phyloP scores from a whole-genome alignment of 371 early-diverging fungal genomes.

The Mortierella sp. region DNA sequence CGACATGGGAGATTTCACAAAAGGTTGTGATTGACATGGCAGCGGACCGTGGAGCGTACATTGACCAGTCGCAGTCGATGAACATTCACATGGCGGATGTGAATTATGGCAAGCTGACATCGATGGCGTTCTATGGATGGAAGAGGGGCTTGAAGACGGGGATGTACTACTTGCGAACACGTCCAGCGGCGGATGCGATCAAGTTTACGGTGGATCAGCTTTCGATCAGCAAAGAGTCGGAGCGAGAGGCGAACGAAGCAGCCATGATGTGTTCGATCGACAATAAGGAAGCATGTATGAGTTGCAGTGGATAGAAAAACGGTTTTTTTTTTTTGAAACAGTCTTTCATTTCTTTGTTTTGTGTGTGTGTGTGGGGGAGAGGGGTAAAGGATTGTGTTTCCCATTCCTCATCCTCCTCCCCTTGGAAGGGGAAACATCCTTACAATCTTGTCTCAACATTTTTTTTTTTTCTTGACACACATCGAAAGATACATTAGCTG shows the following conservation, averaged over 20 bases:
- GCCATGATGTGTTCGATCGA: slow-evolving; percentile 86
- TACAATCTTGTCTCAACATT: too few relatives aligned
- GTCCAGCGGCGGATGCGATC: slow-evolving; percentile 98
- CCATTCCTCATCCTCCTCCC: too few relatives aligned
- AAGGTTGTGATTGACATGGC: slow-evolving; percentile 85
- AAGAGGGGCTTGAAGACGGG: slow-evolving; percentile 99
- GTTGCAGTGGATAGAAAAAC: slow-evolving; percentile 85
- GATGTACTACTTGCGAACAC: slow-evolving; percentile 99
- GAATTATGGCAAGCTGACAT: slow-evolving; percentile 81
- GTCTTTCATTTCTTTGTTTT: too few relatives aligned
- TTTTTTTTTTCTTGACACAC: too few relatives aligned
- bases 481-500: too few relatives aligned
- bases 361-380: too few relatives aligned
- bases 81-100: slow-evolving; percentile 88
- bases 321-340: too few relatives aligned
- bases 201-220: slow-evolving; percentile 86
- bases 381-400: too few relatives aligned
- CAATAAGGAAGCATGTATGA: slow-evolving; percentile 91
- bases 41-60: slow-evolving; percentile 97
- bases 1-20: slow-evolving; percentile 98
- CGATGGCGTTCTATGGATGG: slow-evolving; percentile 99
- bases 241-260: slow-evolving; percentile 59
- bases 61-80: slow-evolving; percentile 99
- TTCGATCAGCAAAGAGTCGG: slow-evolving; percentile 69
- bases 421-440: too few relatives aligned